Percentiles rank a stretch among this genome's conserved stretches.
Conservation (phyloP, 148 eudicot genomes). For the Spergularia marina region DNA sequence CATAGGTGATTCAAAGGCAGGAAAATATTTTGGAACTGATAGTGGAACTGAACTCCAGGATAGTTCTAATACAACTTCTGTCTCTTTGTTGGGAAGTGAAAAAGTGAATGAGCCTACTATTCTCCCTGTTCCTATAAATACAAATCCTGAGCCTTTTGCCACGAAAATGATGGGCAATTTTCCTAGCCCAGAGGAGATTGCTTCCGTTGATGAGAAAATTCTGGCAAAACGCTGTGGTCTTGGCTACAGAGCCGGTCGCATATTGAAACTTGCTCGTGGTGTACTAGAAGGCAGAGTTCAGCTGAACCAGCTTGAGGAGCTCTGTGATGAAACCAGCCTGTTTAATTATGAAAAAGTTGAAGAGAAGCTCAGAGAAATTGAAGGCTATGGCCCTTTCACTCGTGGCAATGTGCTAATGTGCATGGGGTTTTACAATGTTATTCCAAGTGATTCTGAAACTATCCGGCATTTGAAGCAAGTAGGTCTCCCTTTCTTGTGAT, state of each 20-base stretch:
- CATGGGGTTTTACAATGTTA: slow-evolving; percentile 72
- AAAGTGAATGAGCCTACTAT: neutral
- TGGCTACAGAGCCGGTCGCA: slow-evolving; percentile 77
- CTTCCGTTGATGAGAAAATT: slow-evolving; percentile 49
- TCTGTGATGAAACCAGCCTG: slow-evolving; percentile 38
- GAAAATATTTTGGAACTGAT: neutral
- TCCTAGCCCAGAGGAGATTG: slow-evolving; percentile 67
- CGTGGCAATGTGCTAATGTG: slow-evolving; percentile 82
- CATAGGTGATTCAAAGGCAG: slow-evolving; percentile 12
- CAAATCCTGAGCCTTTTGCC: slow-evolving; percentile 7
- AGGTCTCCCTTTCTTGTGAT: neutral
- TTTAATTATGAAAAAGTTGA: slow-evolving; percentile 41
- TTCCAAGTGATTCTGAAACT: slow-evolving; percentile 85
- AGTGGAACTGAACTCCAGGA: slow-evolving; percentile 18
- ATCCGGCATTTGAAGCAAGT: slow-evolving; percentile 77
- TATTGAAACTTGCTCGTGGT: slow-evolving; percentile 56
- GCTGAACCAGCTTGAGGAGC: slow-evolving; percentile 54
- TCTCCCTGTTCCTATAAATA: neutral
- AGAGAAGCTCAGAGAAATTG: slow-evolving; percentile 56
- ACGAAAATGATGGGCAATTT: slow-evolving; percentile 48
- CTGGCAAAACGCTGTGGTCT: slow-evolving; percentile 70
- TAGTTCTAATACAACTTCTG: neutral
- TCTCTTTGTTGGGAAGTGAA: slow-evolving; percentile 1
- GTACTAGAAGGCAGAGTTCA: slow-evolving; percentile 56
- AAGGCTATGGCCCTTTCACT: slow-evolving; percentile 81